Percentiles rank a stretch among this genome's conserved stretches.
phyloP scores from a whole-genome alignment of 2,329 filamentous ascomycete species.

The Cyanodermella asteris region DNA sequence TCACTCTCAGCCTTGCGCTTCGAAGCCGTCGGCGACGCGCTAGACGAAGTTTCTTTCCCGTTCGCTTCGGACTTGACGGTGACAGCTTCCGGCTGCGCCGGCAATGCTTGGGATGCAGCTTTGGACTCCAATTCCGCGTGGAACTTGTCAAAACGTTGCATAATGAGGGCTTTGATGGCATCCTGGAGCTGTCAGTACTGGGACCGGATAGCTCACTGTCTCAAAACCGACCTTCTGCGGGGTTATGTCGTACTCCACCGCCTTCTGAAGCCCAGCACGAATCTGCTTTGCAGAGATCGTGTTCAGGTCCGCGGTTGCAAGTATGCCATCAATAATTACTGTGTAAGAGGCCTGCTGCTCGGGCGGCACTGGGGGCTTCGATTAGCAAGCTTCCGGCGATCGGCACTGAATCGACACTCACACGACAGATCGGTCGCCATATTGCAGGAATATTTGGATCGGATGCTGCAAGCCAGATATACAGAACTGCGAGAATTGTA shows the following conservation, averaged over 20 bases:
- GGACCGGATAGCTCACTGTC: slow-evolving; percentile 1
- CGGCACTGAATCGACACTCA: too few relatives aligned
- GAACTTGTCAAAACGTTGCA: slow-evolving; percentile 51
- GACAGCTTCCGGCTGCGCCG: slow-evolving; percentile 5
- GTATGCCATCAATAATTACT: slow-evolving; percentile 40
- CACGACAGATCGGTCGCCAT: too few relatives aligned
- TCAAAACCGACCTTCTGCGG: slow-evolving; percentile 32
- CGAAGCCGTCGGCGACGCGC: slow-evolving; percentile 14
- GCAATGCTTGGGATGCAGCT: slow-evolving; percentile 13
- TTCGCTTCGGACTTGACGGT: slow-evolving; percentile 1
- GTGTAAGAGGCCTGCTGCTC: slow-evolving; percentile 29
- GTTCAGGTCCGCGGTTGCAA: slow-evolving; percentile 36
- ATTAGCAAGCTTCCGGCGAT: too few relatives aligned
- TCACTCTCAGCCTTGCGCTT: slow-evolving; percentile 21
- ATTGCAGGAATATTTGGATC: too few relatives aligned
- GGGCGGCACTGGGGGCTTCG: slow-evolving; percentile 26
- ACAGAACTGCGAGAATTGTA: too few relatives aligned
- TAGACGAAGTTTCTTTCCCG: slow-evolving; percentile 7
- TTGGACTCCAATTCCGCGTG: slow-evolving; percentile 27
- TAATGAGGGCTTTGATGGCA: slow-evolving; percentile 50
- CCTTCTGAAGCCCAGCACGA: slow-evolving; percentile 38
- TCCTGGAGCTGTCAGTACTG: slow-evolving; percentile 21
- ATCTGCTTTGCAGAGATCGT: slow-evolving; percentile 45
- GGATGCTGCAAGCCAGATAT: too few relatives aligned
- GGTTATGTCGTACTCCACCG: slow-evolving; percentile 37